Conservation (phyloP, 192 early-diverging fungal genomes). For the Phycomyces blakesleeanus region DNA sequence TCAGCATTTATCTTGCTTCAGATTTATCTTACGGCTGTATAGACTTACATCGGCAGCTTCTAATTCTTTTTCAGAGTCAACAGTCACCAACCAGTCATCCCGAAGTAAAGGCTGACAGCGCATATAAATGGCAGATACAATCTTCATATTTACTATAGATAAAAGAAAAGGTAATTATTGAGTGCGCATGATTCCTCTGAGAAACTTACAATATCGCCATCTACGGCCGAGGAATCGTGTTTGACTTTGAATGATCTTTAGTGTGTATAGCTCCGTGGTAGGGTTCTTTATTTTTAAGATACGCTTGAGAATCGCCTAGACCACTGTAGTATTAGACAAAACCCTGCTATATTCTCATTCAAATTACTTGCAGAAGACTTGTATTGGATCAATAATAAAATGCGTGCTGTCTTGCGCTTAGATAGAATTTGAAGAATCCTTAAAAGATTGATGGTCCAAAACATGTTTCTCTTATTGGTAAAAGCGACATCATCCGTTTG, state of each 20-base stretch:
- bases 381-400: conserved; percentile 78
- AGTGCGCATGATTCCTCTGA: too few relatives aligned
- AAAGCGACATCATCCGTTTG: background rate
- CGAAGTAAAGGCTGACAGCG: conserved; percentile 55
- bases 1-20: too few relatives aligned
- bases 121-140: conserved; percentile 72
- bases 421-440: conserved; percentile 78
- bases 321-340: background rate
- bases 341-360: background rate
- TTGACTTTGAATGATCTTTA: conserved; percentile 81
- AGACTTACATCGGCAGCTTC: conserved; percentile 9
- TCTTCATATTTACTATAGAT: conserved; percentile 60
- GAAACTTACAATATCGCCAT: conserved; percentile 63
- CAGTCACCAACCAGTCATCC: conserved; percentile 68
- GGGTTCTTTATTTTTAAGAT: conserved; percentile 69
- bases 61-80: conserved; percentile 50
- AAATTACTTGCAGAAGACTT: conserved; percentile 56
- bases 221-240: conserved; percentile 75
- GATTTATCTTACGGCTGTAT: background rate
- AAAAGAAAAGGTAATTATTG: too few relatives aligned
- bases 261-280: conserved; percentile 63
- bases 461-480: conserved; percentile 57
- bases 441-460: conserved; percentile 67
- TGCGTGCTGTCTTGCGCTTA: conserved; percentile 70
- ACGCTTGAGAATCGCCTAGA: conserved; percentile 68